Base-by-base conservation (phyloP, 805 yeast genomes). In the Maudiozyma pseudohumilis region DNA sequence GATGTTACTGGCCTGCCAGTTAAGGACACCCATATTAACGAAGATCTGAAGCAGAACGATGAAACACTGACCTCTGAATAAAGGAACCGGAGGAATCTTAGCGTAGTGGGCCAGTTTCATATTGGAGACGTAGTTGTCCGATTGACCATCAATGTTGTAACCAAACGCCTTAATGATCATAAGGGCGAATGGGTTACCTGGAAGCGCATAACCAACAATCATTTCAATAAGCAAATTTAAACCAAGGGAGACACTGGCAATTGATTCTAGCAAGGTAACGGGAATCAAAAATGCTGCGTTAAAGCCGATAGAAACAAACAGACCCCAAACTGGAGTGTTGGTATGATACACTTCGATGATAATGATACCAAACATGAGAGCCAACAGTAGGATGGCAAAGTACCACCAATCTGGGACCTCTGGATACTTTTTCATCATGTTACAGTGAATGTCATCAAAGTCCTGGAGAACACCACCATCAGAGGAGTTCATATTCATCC, bases 351-450 rank as follows among this genome's bases (percentile, higher is more conserved):
- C 50, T 29, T 56, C 40, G 6, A 67, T 64, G 28, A 66, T 59
- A 0, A 59, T 40, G 15, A 69, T 45, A 17, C 52, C 58, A 39
- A 53, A 66, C 56, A 68, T 56, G 30, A 70, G 56, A 2, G 64
- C 44, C 7, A 75, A 61, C 20, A 77, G 63, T 11, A 62, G 44
- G n/a, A 73, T 39, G 29, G 71, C 50, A 15, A 44, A 40, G 65
- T 65, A 38, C 61, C 51, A 38, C 66, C 58, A 88, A 63, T 88
- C 96, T n/a, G 89, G 84, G 20, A 75, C 80, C 46, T 77, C 84
- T 17, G 64, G 65, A 53, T 77, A 75, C 22, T 55, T 54, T 10
- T 68, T 43, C 78, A 76, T 75, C 69, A 75, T 73, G 33, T 60
- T 62, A 39, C 75, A 67, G 47, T 74, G 79, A 2, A 79, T 73